Conservation (phyloP, 805 yeast species). For the Kodamaea lidongshanica region DNA sequence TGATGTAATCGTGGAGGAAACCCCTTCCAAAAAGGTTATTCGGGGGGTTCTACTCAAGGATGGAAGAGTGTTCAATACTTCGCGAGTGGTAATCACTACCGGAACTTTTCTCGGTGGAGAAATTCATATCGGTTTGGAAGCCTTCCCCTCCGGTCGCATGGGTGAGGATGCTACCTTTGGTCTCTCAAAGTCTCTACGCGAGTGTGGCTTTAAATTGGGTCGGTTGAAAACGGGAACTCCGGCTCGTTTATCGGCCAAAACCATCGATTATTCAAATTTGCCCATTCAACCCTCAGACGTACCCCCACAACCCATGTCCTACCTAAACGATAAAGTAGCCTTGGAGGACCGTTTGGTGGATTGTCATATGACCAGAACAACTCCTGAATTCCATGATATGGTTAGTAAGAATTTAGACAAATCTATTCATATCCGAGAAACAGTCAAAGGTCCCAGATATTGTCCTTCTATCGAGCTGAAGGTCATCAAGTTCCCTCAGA, state of each 20-base stretch:
- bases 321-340: slow-evolving; percentile 60
- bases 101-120: slow-evolving; percentile 96
- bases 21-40: slow-evolving; percentile 27
- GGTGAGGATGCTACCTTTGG: slow-evolving; percentile 93
- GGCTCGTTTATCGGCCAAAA: slow-evolving; percentile 67
- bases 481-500: slow-evolving; percentile 71
- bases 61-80: slow-evolving; percentile 55
- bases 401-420: slow-evolving; percentile 66
- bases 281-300: slow-evolving; percentile 71
- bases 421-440: slow-evolving; percentile 86
- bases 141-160: slow-evolving; percentile 85
- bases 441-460: slow-evolving; percentile 93
- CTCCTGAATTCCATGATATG: slow-evolving; percentile 63
- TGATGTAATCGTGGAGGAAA: slow-evolving; percentile 63
- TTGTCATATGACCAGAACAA: slow-evolving; percentile 78
- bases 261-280: slow-evolving; percentile 64
- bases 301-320: slow-evolving; percentile 90
- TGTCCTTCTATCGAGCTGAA: slow-evolving; percentile 97
- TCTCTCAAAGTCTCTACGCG: slow-evolving; percentile 66
- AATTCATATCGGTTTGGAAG: slow-evolving; percentile 79
- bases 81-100: slow-evolving; percentile 80
- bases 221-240: slow-evolving; percentile 97
- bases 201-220: slow-evolving; percentile 78
- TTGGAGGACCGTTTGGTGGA: slow-evolving; percentile 51
- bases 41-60: slow-evolving; percentile 68